Evolutionary conservation across 768 basidiomycete species (phyloP).

Genomic region (Candolleomyces aberdarensis): DNA sequence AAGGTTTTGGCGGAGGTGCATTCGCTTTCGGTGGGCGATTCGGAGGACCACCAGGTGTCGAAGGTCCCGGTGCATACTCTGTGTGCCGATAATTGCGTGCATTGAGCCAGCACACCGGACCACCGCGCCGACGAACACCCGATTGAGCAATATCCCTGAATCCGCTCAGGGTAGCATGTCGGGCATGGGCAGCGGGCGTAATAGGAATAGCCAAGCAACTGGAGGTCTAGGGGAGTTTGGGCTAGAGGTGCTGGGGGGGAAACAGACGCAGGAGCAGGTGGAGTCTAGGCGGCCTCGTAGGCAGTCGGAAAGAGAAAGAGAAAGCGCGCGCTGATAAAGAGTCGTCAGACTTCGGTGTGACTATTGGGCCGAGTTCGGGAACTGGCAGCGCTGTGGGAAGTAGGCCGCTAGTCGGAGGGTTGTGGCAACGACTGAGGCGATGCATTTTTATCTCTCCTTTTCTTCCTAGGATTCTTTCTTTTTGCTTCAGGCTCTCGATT

Average conservation of each 20-base stretch:
- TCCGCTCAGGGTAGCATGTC: too few relatives aligned
- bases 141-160: too few relatives aligned
- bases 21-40: too few relatives aligned
- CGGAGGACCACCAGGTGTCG: too few relatives aligned
- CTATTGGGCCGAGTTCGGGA: background rate
- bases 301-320: background rate
- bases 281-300: background rate
- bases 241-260: background rate
- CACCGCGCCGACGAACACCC: background rate
- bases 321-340: background rate
- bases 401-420: background rate
- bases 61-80: too few relatives aligned
- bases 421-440: conserved; percentile 21
- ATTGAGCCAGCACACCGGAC: background rate
- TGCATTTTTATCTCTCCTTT: conserved; percentile 15
- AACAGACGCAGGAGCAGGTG: background rate
- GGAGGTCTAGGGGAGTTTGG: background rate
- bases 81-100: background rate
- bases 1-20: background rate
- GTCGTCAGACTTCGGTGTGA: too few relatives aligned
- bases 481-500: too few relatives aligned
- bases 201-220: too few relatives aligned
- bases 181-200: too few relatives aligned
- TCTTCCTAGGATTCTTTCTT: conserved; percentile 1
- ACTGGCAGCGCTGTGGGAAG: background rate